These are phyloP conservation scores for Parathielavia hyrcaniae DNA, from an alignment of 495 filamentous ascomycete species.

Conservation along the genomic window DNA sequence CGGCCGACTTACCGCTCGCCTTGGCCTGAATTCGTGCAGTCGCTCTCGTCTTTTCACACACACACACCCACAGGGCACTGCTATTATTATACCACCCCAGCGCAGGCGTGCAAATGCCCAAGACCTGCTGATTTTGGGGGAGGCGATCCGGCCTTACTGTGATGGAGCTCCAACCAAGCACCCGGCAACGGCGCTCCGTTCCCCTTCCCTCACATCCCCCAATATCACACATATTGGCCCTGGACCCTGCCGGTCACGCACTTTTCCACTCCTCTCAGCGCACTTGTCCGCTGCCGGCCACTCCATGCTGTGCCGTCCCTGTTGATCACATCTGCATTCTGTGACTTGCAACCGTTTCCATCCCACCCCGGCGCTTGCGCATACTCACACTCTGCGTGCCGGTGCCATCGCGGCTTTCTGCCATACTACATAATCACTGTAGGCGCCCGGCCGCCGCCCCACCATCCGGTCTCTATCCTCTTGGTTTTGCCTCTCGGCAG, in stretches of 20 bases:
- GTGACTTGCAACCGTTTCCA: slow-evolving; percentile 24
- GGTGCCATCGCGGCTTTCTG: slow-evolving; percentile 22
- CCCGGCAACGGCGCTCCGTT: slow-evolving; percentile 6
- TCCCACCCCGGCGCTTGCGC: slow-evolving; percentile 25
- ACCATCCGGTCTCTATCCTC: slow-evolving; percentile 32
- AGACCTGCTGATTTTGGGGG: background rate
- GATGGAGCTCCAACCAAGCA: background rate
- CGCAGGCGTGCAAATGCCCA: slow-evolving; percentile 11
- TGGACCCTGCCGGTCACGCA: slow-evolving; percentile 11
- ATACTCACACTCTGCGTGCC: slow-evolving; percentile 5
- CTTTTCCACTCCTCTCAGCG: background rate
- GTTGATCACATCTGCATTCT: slow-evolving; percentile 11
- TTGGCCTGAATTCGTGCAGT: slow-evolving; percentile 14
- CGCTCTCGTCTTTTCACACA: slow-evolving; percentile 19
- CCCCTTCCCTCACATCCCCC: background rate
- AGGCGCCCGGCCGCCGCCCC: slow-evolving; percentile 35
- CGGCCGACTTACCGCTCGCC: slow-evolving; percentile 34
- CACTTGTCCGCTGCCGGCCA: background rate
- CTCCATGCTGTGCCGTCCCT: background rate
- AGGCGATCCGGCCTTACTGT: background rate
- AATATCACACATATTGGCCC: slow-evolving; percentile 22
- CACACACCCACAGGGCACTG: no score
- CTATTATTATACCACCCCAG: slow-evolving; percentile 35
- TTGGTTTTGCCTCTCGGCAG: slow-evolving; percentile 30
- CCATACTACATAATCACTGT: slow-evolving; percentile 43